Base-by-base conservation (phyloP, 768 basidiomycete species). In the Xerocomus brunneocitrinus region DNA sequence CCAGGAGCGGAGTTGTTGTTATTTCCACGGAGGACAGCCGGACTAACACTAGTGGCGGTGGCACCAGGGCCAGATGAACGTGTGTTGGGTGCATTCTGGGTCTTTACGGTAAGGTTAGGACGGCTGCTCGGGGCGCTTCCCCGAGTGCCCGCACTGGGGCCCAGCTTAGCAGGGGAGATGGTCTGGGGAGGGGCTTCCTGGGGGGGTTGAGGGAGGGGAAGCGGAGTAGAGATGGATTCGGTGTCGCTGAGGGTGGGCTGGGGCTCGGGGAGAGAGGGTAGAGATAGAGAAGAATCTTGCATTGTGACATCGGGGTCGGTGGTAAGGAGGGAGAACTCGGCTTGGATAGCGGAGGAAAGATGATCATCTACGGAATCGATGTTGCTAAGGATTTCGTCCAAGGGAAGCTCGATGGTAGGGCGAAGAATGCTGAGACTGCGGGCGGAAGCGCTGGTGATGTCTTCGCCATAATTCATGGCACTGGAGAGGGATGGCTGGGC, bases 361-460 rank as follows among this genome's bases (percentile, higher is more conserved):
- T 28, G 43, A 19, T 65, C 68, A 24, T 70, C 68, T 9, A 47
- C 24, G 4, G 58, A 53, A 36, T 71, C 68, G 3, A 68, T 58
- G 45, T 27, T 70, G 52, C 61, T 64, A 55, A 92, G 79, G 54
- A 92, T 76, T 56, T 93, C 89, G 59, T 93, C 89, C n/a, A 92
- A 79, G 5, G 87, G 85, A 27, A 91, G 81, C 65, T 92, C 89
- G 63, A 91, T 91, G 40, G 91, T 91, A 0, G 89, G 91, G 10
- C 89, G 82, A 22, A 70, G 50, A 56, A 91, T 82, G 68, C 78
- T 78, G 62, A 89, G 79, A 32, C 76, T 71, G 52, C 82, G 78
- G 24, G 79, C 73, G 53, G 66, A 64, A 19, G 73, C 69, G 56
- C 74, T 71, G 62, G 72, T 79, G 61, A 84, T 75, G 45, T 83